A percentile compares a stretch with the other conserved stretches of the same genome.
These are phyloP conservation scores for Scheffersomyces quercinus DNA, from an alignment of 1,139 yeast genomes.

Conservation along the genomic window DNA sequence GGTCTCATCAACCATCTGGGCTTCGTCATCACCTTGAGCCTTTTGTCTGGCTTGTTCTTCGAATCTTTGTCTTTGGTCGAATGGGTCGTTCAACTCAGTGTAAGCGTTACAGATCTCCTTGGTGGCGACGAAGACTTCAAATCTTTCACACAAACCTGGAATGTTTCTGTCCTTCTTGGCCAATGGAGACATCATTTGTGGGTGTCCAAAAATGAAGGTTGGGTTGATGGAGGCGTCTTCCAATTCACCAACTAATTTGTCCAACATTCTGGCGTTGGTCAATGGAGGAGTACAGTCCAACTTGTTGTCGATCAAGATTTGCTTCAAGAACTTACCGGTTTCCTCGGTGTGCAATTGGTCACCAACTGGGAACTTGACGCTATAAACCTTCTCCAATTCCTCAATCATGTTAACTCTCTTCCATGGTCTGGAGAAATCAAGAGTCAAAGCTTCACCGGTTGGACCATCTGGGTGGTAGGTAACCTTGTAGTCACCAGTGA, in stretches of 20 bases:
- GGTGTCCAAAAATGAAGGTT: conserved; percentile 97
- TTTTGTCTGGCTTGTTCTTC: conserved; percentile 99
- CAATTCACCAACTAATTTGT: conserved; percentile 91
- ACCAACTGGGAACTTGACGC: conserved; percentile 93
- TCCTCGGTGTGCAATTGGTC: conserved; percentile 92
- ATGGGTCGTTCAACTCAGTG: conserved; percentile 98
- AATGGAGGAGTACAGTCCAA: conserved; percentile 95
- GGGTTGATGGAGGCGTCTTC: conserved; percentile 96
- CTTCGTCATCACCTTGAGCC: conserved; percentile 99
- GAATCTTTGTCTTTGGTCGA: conserved; percentile 94
- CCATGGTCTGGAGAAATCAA: conserved; percentile 97
- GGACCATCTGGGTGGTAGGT: conserved; percentile 91
- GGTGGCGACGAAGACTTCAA: conserved; percentile 97
- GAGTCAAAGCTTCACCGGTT: conserved; percentile 71
- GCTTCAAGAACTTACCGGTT: conserved; percentile 87
- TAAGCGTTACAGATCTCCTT: conserved; percentile 98
- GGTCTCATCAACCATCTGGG: conserved; percentile 92
- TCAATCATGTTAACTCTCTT: conserved; percentile 97
- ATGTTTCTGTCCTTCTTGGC: conserved; percentile 92
- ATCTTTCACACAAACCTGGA: conserved; percentile 97
- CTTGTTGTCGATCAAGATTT: conserved; percentile 73
- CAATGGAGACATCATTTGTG: conserved; percentile 99
- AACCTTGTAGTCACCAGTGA: conserved; percentile 85
- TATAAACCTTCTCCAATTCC: conserved; percentile 83
- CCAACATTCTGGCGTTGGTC: conserved; percentile 98